Base-by-base conservation (phyloP, 2,329 filamentous ascomycete species). In the Penicillium sp. region DNA sequence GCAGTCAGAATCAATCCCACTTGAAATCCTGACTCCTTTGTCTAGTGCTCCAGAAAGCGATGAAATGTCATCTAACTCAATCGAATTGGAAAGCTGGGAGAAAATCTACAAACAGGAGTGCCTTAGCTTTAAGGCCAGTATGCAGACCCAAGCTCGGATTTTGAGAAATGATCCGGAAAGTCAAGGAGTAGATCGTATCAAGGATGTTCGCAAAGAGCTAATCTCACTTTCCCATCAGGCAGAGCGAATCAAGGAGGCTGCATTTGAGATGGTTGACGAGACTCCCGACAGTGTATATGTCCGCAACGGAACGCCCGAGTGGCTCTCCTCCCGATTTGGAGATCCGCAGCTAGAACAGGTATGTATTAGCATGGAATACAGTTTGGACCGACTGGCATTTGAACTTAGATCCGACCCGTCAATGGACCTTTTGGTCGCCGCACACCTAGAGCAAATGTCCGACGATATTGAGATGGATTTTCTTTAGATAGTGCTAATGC, bases 391-490 rank as follows among this genome's bases (percentile, higher is more conserved):
- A 38, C 10, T 50, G 2, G 48, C 48, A 2, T 40, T 50, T 25
- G 48, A 50, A 2, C 48, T 50, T 50, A 50, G 48, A 27, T 27
- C 17, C 1, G 33, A 50, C 8, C 33, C 33, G 7, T 27, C 35
- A n/a, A 40, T 50, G 4, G 35, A 37, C 10, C 35, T 38, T 9
- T 10, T 40, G 33, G 47, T 50, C 1, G 33, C 48, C 17, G 33
- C 33, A 9, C 48, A 50, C 12, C 33, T 50, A 13, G 33, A 40
- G 48, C 48, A 50, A 27, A 50, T 50, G 48, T 40, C 23, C 1
- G 48, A 50, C 3, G 33, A 50, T 50, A 50, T 50, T 40, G 48
- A 50, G 5, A 50, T 38, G 35, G 48, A 50, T 17, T 50, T 50
- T 40, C 33, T 50, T 50, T 50, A 50, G 5, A 40, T 40, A 25